Conservation (phyloP, 169 alveolate genomes). For the Eimeria mitis region DNA sequence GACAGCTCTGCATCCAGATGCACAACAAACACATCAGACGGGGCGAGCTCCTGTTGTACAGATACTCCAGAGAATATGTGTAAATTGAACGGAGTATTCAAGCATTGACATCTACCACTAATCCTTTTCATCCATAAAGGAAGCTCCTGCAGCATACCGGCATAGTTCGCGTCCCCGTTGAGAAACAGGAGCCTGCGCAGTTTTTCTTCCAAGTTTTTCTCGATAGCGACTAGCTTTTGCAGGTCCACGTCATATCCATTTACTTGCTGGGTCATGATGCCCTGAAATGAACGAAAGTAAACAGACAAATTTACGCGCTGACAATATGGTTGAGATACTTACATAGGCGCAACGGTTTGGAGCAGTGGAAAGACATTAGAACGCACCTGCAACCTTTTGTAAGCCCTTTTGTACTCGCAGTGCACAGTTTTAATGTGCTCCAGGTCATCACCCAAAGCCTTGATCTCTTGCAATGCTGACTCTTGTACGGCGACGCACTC, state of each 20-base stretch:
- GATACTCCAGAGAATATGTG: not conserved
- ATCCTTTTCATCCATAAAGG: not conserved
- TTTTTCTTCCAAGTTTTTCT: conserved; percentile 66
- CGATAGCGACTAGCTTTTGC: conserved; percentile 62
- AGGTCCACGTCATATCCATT: conserved; percentile 76
- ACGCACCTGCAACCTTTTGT: conserved; percentile 72
- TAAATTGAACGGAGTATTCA: not conserved
- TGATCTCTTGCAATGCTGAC: conserved; percentile 46
- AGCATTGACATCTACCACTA: not conserved
- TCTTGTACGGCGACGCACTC: conserved; percentile 77
- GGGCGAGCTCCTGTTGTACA: not conserved
- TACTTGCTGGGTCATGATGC: conserved; percentile 64
- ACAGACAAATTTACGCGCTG: not conserved
- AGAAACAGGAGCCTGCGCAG: conserved; percentile 72
- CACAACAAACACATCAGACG: not conserved
- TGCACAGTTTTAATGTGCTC: conserved; percentile 69
- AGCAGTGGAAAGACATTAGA: not conserved
- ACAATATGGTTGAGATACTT: not conserved
- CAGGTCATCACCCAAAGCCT: conserved; percentile 61
- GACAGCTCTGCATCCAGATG: conserved; percentile 47
- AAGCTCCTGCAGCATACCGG: conserved; percentile 18
- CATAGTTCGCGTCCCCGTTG: conserved; percentile 80
- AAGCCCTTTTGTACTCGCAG: conserved; percentile 44
- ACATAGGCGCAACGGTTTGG: not conserved
- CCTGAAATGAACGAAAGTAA: not conserved